A percentile compares a stretch with the other conserved stretches of the same genome.
Conservation (phyloP, 2,329 filamentous ascomycete species). For the Ophiostoma sp. region DNA sequence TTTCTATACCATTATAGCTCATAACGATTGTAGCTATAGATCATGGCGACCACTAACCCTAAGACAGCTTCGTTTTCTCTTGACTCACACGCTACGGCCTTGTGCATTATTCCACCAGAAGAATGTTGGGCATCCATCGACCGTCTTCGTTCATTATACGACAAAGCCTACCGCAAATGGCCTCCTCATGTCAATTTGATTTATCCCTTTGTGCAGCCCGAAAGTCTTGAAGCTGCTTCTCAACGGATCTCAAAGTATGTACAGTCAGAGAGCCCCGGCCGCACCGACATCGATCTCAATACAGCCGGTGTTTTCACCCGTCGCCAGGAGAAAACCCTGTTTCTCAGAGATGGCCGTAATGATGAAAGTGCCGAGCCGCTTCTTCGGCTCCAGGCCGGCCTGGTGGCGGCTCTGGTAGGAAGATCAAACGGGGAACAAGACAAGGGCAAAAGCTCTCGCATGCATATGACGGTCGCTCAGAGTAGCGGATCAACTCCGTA, state of each 20-base stretch:
- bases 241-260: constrained; percentile 38
- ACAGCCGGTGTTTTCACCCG: constrained; percentile 45
- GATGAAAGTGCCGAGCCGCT: constrained; percentile 28
- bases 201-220: constrained; percentile 56
- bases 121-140: constrained; percentile 46
- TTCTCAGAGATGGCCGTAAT: constrained; percentile 35
- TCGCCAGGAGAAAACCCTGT: constrained; percentile 47
- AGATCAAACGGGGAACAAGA: constrained; percentile 19
- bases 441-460: constrained; percentile 30
- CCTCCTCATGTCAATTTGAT: constrained; percentile 61
- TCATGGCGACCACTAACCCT: neutral
- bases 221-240: constrained; percentile 42
- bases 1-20: neutral
- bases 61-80: constrained; percentile 15
- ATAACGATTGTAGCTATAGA: neutral
- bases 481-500: constrained; percentile 30
- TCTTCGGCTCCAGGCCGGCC: constrained; percentile 32
- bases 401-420: constrained; percentile 35
- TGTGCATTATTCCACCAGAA: constrained; percentile 54
- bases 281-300: constrained; percentile 35
- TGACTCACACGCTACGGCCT: constrained; percentile 51
- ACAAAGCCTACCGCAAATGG: constrained; percentile 57
- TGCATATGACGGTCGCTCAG: constrained; percentile 59
- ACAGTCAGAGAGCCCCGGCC: neutral
- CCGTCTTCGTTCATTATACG: constrained; percentile 54